A percentile compares a stretch with the other conserved stretches of the same genome.
These are phyloP conservation scores for Poterioochromonas sp. DNA, from an alignment of 352 stramenopile species.

Conservation along the genomic window DNA sequence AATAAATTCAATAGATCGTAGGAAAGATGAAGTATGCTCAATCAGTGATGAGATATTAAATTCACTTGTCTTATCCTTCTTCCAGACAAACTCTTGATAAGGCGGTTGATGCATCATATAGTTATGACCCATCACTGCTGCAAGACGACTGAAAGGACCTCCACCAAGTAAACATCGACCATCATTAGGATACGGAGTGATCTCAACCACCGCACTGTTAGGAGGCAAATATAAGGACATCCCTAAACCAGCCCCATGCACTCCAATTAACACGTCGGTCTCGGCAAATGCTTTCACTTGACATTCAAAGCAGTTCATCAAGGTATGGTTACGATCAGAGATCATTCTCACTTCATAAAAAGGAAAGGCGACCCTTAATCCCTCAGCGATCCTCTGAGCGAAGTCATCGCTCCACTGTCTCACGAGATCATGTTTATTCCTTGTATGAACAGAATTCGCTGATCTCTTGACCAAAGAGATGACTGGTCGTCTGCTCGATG, in stretches of 20 bases:
- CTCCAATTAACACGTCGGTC: constrained; percentile 34
- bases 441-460: not conserved
- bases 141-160: constrained; percentile 21
- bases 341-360: not conserved
- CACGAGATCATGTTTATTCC: not conserved
- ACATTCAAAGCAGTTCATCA: constrained; percentile 32
- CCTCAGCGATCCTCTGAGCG: not conserved
- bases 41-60: not conserved
- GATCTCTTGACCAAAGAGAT: not conserved
- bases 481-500: not conserved
- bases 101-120: not conserved
- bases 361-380: not conserved
- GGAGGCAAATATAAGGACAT: constrained; percentile 39
- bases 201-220: constrained; percentile 36
- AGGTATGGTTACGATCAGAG: not conserved
- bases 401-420: not conserved
- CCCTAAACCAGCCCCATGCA: constrained; percentile 39
- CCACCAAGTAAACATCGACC: constrained; percentile 16
- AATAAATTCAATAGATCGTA: not conserved
- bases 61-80: not conserved
- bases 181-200: constrained; percentile 25
- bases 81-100: not conserved
- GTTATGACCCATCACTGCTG: constrained; percentile 6
- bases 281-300: constrained; percentile 34
- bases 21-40: not conserved